phyloP scores from a whole-genome alignment of 2,329 filamentous ascomycete species.

The Exophiala sideris region DNA sequence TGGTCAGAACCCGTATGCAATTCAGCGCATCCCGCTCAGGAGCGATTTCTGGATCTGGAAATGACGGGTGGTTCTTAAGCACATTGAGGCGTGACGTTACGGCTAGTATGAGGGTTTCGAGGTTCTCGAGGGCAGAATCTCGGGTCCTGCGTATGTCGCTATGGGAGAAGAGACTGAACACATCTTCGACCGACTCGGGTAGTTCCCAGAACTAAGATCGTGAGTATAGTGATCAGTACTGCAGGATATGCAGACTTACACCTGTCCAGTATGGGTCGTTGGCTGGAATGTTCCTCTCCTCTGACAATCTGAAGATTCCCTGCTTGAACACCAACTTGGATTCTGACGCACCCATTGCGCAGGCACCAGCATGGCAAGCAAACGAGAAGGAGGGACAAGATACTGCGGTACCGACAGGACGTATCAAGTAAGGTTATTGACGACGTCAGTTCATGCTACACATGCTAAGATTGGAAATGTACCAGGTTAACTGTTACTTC shows the following conservation, averaged over 20 bases:
- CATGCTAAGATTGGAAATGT: no score
- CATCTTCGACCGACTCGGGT: slow-evolving; percentile 89
- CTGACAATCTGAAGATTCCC: slow-evolving; percentile 94
- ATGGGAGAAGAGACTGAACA: slow-evolving; percentile 92
- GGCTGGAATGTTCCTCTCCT: slow-evolving; percentile 79
- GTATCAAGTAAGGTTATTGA: no score
- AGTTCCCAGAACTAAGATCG: slow-evolving; percentile 83
- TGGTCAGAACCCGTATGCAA: slow-evolving; percentile 85
- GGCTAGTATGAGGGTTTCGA: slow-evolving; percentile 83
- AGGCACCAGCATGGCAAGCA: background rate
- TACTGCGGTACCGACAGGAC: no score
- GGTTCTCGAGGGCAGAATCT: slow-evolving; percentile 78
- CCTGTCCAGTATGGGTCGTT: slow-evolving; percentile 92
- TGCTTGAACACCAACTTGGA: slow-evolving; percentile 99
- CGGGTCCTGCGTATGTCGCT: slow-evolving; percentile 83
- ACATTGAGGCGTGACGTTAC: slow-evolving; percentile 78
- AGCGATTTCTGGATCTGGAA: slow-evolving; percentile 80
- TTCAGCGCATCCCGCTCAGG: slow-evolving; percentile 86
- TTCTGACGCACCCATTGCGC: slow-evolving; percentile 88
- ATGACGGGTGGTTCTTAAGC: slow-evolving; percentile 83
- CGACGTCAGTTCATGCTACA: no score
- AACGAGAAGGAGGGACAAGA: no score
- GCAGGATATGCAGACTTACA: slow-evolving; percentile 51
- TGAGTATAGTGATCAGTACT: slow-evolving; percentile 26
- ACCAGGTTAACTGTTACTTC: no score